A percentile compares a stretch with the other conserved stretches of the same genome.
Conservation (phyloP, 768 basidiomycete genomes). For the Termitomyces heimii region DNA sequence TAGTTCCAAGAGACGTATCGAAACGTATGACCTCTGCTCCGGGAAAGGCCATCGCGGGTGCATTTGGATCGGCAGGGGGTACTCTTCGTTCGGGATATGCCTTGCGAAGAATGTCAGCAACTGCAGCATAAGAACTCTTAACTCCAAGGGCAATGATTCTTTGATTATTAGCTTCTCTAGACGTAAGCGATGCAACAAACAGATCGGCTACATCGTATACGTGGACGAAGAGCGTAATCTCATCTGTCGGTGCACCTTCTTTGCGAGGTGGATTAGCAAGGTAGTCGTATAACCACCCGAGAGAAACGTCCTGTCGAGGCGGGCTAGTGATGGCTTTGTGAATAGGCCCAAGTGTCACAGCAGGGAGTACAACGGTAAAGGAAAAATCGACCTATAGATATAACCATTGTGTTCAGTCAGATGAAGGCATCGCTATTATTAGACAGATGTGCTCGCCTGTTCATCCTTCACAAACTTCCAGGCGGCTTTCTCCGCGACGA, state of each 20-base stretch:
- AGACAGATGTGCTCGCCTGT: background rate
- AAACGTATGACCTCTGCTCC: slow-evolving; percentile 9
- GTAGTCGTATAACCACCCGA: slow-evolving; percentile 9
- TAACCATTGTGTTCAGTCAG: too few relatives aligned
- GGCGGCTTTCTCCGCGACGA: slow-evolving; percentile 5
- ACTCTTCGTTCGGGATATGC: slow-evolving; percentile 7
- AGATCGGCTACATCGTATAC: slow-evolving; percentile 8
- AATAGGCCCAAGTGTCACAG: slow-evolving; percentile 2
- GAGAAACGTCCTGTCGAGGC: slow-evolving; percentile 7
- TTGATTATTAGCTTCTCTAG: slow-evolving; percentile 3
- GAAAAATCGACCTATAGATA: slow-evolving; percentile 2
- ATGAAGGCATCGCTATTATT: background rate
- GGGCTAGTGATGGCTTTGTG: slow-evolving; percentile 5
- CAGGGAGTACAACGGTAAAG: slow-evolving; percentile 5
- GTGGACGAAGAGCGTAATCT: slow-evolving; percentile 6
- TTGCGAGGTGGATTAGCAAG: slow-evolving; percentile 3
- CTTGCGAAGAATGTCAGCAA: slow-evolving; percentile 7
- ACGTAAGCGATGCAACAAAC: slow-evolving; percentile 7
- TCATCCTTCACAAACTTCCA: slow-evolving; percentile 8
- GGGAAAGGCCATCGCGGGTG: slow-evolving; percentile 4
- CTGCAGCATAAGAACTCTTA: slow-evolving; percentile 5
- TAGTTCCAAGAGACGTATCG: slow-evolving; percentile 4
- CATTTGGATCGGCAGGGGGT: slow-evolving; percentile 5
- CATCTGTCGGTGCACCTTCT: slow-evolving; percentile 1
- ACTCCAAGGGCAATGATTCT: slow-evolving; percentile 5